Evolutionary conservation across 345 rosid species (phyloP).

Genomic region (Kernera saxatilis): DNA sequence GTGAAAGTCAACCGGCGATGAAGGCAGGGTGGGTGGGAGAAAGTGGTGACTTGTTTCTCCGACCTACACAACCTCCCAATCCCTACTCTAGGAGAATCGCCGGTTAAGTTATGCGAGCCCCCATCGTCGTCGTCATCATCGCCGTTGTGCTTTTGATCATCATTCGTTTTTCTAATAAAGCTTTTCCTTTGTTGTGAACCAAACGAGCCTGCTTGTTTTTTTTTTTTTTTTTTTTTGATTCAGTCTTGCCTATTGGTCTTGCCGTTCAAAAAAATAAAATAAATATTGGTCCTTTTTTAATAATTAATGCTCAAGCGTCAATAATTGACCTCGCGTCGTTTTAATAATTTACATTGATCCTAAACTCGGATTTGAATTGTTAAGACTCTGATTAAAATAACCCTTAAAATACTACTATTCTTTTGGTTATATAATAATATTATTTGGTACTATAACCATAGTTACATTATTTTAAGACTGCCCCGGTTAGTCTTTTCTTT

Average conservation of each 20-base stretch:
- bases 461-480: background rate
- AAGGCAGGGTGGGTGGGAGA: slow-evolving; percentile 63
- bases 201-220: too few species aligned
- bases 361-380: background rate
- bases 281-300: too few species aligned
- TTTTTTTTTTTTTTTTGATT: too few species aligned
- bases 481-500: background rate
- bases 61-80: slow-evolving; percentile 45
- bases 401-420: too few species aligned
- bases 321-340: slow-evolving; percentile 19
- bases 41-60: slow-evolving; percentile 42
- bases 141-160: background rate
- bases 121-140: background rate
- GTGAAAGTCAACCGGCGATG: slow-evolving; percentile 40
- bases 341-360: background rate
- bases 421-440: too few species aligned
- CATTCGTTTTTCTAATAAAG: too few species aligned
- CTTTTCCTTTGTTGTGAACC: too few species aligned
- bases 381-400: too few species aligned
- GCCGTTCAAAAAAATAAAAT: too few species aligned
- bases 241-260: too few species aligned
- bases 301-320: background rate
- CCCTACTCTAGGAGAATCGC: slow-evolving; percentile 45
- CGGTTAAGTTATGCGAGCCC: slow-evolving; percentile 25
- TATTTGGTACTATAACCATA: too few species aligned